These are phyloP conservation scores for Gentiana straminea DNA, from an alignment of 257 asterid species.

Conservation along the genomic window DNA sequence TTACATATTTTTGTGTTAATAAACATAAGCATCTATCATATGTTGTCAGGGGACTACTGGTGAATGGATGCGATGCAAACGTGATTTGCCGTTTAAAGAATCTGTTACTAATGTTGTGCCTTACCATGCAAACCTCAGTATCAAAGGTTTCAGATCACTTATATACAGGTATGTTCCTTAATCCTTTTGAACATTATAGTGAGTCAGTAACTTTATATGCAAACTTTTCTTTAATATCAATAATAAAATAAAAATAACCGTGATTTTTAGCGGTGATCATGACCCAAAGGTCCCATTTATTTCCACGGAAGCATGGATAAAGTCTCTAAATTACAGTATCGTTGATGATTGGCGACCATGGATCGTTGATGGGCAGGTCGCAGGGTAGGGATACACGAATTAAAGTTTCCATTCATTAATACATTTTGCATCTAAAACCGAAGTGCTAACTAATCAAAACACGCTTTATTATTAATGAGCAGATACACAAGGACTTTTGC, in stretches of 20 bases:
- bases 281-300: conserved; percentile 20
- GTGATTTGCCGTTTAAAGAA: background rate
- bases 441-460: too few relatives aligned
- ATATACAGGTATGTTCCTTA: conserved; percentile 16
- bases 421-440: too few relatives aligned
- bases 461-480: background rate
- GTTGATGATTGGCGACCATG: conserved; percentile 36
- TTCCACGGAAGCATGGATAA: conserved; percentile 44
- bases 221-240: too few relatives aligned
- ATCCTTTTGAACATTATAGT: too few relatives aligned
- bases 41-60: conserved; percentile 6
- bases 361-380: conserved; percentile 13
- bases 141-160: conserved; percentile 21
- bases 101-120: conserved; percentile 3
- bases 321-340: conserved; percentile 24
- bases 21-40: too few relatives aligned
- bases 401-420: too few relatives aligned
- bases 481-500: conserved; percentile 27
- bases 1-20: too few relatives aligned
- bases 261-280: conserved; percentile 24
- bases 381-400: too few relatives aligned
- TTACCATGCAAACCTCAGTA: conserved; percentile 12
- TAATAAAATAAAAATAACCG: too few relatives aligned
- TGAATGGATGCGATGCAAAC: conserved; percentile 12
- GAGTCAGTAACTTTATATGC: background rate